Conservation (phyloP, 2,329 filamentous ascomycete genomes). For the Penicillium olsonii region DNA sequence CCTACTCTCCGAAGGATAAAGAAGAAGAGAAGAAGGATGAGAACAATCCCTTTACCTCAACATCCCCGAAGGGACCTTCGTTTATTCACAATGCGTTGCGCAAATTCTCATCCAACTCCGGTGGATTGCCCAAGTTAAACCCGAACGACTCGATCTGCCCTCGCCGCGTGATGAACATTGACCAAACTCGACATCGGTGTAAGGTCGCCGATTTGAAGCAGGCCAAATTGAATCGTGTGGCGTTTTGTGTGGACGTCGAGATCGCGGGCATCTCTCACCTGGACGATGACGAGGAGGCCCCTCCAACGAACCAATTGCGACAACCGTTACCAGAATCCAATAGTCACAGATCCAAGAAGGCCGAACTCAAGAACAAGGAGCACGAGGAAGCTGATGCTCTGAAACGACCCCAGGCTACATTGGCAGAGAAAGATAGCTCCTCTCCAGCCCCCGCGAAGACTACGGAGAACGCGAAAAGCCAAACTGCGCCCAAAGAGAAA, state of each 20-base stretch:
- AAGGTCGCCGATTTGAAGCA: conserved; percentile 76
- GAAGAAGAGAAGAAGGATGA: conserved; percentile 45
- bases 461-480: conserved; percentile 5
- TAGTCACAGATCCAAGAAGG: conserved; percentile 33
- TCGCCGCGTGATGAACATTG: conserved; percentile 80
- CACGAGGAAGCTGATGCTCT: conserved; percentile 73
- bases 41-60: conserved; percentile 51
- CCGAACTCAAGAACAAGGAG: conserved; percentile 62
- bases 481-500: conserved; percentile 9
- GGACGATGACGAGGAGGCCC: conserved; percentile 58
- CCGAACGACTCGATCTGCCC: conserved; percentile 73
- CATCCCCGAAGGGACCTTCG: conserved; percentile 70
- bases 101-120: conserved; percentile 66
- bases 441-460: not conserved
- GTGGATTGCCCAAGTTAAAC: conserved; percentile 54
- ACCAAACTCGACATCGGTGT: conserved; percentile 76
- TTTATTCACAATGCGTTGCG: conserved; percentile 81
- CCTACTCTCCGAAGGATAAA: conserved; percentile 44
- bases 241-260: conserved; percentile 96
- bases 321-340: conserved; percentile 27
- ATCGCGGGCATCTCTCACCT: conserved; percentile 87
- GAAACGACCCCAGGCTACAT: conserved; percentile 63
- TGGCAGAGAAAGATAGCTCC: conserved; percentile 56
- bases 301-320: conserved; percentile 33
- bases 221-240: conserved; percentile 79